A percentile compares a stretch with the other conserved stretches of the same genome.
These are phyloP conservation scores for Mycena filopes DNA, from an alignment of 768 basidiomycete species.

Conservation along the genomic window DNA sequence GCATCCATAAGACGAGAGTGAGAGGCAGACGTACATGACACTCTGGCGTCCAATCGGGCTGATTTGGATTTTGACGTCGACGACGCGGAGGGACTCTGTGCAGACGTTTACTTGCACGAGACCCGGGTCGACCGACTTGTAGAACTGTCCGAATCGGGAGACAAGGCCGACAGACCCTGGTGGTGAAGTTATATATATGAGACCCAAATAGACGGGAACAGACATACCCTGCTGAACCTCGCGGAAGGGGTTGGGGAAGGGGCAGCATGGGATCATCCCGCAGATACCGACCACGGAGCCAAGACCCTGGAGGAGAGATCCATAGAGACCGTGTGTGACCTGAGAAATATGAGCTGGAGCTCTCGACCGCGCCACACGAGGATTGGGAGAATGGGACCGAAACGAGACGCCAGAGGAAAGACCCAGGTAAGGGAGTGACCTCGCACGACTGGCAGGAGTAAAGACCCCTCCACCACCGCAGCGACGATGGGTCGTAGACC, in stretches of 20 bases:
- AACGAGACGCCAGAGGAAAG: no score
- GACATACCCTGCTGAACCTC: constrained; percentile 83
- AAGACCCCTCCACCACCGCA: no score
- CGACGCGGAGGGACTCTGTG: constrained; percentile 85
- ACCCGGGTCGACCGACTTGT: constrained; percentile 95
- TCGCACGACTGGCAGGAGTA: no score
- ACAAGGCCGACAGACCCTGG: constrained; percentile 90
- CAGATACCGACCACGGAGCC: constrained; percentile 73
- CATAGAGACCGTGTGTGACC: constrained; percentile 89
- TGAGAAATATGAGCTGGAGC: constrained; percentile 30
- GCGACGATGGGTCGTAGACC: no score
- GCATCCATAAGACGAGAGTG: neutral
- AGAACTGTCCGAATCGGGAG: constrained; percentile 95
- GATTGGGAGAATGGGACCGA: neutral
- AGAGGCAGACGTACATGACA: constrained; percentile 70
- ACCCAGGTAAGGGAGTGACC: no score
- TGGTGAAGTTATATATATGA: constrained; percentile 4
- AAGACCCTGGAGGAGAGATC: constrained; percentile 78
- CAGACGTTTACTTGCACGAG: constrained; percentile 94
- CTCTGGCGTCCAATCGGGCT: constrained; percentile 86
- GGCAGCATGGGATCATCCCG: constrained; percentile 88
- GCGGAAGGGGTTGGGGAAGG: constrained; percentile 88
- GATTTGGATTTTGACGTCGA: constrained; percentile 98
- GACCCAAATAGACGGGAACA: constrained; percentile 8
- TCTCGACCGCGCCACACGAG: neutral